phyloP scores from a whole-genome alignment of 805 yeast genomes.

The Wickerhamomyces bovis region DNA sequence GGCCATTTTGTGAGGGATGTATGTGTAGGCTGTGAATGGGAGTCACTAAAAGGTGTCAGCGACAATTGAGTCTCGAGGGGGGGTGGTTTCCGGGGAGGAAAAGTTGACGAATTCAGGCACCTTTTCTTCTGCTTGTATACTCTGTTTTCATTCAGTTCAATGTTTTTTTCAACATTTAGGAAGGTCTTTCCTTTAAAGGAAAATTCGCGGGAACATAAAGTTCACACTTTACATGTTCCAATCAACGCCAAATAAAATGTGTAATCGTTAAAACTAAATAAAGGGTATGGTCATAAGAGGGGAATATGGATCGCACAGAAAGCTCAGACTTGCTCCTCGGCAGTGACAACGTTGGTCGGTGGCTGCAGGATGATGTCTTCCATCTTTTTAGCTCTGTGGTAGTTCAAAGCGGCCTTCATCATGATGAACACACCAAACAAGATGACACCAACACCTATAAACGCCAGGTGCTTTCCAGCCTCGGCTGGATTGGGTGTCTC shows the following conservation, averaged over 20 bases:
- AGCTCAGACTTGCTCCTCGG: conserved; percentile 7
- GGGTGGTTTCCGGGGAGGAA: background rate
- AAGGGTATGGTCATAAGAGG: background rate
- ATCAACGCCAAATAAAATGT: no score
- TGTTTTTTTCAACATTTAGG: no score
- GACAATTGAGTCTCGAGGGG: background rate
- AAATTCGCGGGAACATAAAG: background rate
- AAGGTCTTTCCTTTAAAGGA: no score
- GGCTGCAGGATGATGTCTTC: conserved; percentile 57
- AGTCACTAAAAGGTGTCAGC: background rate
- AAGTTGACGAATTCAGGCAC: background rate
- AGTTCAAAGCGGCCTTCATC: conserved; percentile 65
- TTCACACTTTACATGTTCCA: no score
- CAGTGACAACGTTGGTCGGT: conserved; percentile 17
- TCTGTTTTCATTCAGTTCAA: background rate
- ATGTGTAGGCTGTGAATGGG: background rate
- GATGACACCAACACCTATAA: conserved; percentile 57
- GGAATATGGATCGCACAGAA: background rate
- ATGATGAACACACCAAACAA: conserved; percentile 63
- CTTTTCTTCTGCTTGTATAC: background rate
- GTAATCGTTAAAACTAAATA: background rate
- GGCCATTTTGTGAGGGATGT: conserved; percentile 1
- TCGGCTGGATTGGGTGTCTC: conserved; percentile 1
- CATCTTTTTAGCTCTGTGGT: conserved; percentile 67
- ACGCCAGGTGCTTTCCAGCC: conserved; percentile 8